Base-by-base conservation (phyloP, 768 basidiomycete genomes). In the Flagelloscypha sp. region DNA sequence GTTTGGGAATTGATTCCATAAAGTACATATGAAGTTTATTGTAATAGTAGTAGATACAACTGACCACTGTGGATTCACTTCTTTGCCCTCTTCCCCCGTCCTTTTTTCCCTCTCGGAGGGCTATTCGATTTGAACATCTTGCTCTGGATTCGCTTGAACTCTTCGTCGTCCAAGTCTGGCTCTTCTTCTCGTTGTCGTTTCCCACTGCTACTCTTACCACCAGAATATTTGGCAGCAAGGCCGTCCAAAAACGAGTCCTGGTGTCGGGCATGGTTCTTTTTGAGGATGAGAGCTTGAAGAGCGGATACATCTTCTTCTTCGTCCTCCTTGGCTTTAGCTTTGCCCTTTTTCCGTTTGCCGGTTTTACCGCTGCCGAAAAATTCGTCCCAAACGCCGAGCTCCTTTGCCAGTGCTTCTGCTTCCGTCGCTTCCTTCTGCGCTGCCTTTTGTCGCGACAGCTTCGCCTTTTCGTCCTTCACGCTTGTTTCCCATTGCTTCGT, bases 311-410 rank as follows among this genome's bases (percentile, higher is more conserved):
- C 84, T 24, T 74, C 78, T 12, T 72, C 75, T 4, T 62, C 68
- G 5, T 55, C 70, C 1, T 53, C 56, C 37, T 59, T 50, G 31
- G 48, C 51, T 51, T 74, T 75, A 8, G 50, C 58, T 42, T 72
- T 79, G 1, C 58, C 64, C 46, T 76, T 78, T 56, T 74, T 76
- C 44, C 75, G 67, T 23, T 74, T 62, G 6, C 75, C 72, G 2
- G 67, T 55, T 57, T 81, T 84, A 3, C 84, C 86, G 43, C 66
- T 76, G 4, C 84, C 86, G 50, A 85, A 89, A 48, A 90, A 90
- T 47, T 90, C 87, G 37, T 95, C 90, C 88, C 89, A 93, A 7
- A 95, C 84, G 2, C 90, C 92, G 11, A 97, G 59, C 43, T 88
- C 86, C 46, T 78, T 86, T 5, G 92, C 92, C 27, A 81, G 60